These are phyloP conservation scores for Helicostylum pulchrum DNA, from an alignment of 192 early-diverging fungal species.

Conservation along the genomic window DNA sequence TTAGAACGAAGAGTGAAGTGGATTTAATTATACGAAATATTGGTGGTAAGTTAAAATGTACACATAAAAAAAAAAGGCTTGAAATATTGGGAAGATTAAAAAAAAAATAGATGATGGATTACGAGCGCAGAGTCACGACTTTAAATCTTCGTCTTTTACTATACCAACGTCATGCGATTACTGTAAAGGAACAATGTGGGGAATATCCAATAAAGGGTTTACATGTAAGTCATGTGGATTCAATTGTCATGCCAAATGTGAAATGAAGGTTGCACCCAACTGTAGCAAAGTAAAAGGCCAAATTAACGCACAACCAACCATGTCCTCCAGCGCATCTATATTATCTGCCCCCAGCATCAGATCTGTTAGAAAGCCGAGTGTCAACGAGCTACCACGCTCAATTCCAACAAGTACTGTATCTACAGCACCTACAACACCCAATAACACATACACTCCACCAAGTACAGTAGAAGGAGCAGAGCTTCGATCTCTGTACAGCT, in stretches of 20 bases:
- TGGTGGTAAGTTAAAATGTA: conserved; percentile 47
- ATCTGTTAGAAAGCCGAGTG: too few relatives aligned
- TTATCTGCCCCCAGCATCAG: too few relatives aligned
- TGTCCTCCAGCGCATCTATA: neutral
- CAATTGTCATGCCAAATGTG: conserved; percentile 77
- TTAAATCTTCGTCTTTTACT: conserved; percentile 66
- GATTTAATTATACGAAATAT: conserved; percentile 58
- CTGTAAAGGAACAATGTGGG: conserved; percentile 76
- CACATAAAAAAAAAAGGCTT: too few relatives aligned
- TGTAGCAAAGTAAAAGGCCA: conserved; percentile 58
- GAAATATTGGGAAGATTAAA: too few relatives aligned
- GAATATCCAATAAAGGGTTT: conserved; percentile 67
- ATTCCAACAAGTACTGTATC: too few relatives aligned
- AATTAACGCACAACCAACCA: conserved; percentile 35
- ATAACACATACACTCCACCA: too few relatives aligned
- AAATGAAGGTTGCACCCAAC: conserved; percentile 70
- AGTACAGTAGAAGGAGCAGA: too few relatives aligned
- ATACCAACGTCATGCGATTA: conserved; percentile 76
- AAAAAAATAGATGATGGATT: conserved; percentile 45
- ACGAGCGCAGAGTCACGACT: conserved; percentile 55
- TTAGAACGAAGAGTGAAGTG: conserved; percentile 55
- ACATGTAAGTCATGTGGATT: conserved; percentile 68
- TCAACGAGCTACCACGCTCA: too few relatives aligned
- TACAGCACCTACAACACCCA: neutral
- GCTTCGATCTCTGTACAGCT: conserved; percentile 60